Evolutionary conservation across 768 basidiomycete genomes (phyloP).

Genomic region (Auricularia sp.): DNA sequence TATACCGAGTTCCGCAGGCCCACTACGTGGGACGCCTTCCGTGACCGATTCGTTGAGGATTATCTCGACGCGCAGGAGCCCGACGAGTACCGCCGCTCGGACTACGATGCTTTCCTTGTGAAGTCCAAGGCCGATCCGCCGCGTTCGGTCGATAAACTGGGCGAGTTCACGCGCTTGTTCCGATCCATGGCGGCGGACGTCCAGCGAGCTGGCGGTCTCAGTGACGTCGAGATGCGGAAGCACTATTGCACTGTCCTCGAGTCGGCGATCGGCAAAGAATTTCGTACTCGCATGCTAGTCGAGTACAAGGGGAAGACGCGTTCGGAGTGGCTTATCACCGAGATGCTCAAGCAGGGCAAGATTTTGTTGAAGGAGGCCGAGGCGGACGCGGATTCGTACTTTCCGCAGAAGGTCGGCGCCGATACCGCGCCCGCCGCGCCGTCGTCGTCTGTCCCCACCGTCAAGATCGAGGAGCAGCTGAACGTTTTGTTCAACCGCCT

Average conservation of each 20-base stretch:
- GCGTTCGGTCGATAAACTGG: neutral
- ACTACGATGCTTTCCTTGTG: neutral
- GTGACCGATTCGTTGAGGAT: neutral
- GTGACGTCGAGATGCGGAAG: neutral
- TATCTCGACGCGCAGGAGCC: neutral
- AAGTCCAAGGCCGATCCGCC: neutral
- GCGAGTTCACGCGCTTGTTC: neutral
- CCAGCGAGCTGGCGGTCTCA: neutral
- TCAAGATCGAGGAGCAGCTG: no score
- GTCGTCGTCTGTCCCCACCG: no score
- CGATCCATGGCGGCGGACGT: neutral
- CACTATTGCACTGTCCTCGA: neutral
- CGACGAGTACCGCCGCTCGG: neutral
- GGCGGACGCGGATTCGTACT: no score
- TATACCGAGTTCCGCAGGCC: neutral
- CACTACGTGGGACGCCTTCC: neutral
- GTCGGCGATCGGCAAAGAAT: neutral
- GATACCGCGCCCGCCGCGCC: no score
- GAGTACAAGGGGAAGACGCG: neutral
- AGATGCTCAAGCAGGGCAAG: neutral
- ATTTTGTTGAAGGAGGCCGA: no score
- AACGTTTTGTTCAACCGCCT: no score
- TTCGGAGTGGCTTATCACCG: neutral
- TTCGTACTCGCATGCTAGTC: neutral
- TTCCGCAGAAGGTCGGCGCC: no score